Evolutionary conservation across 345 rosid species (phyloP), one percentile per base, ranked within the genome.

Genomic region (Cochlearia excelsa): DNA sequence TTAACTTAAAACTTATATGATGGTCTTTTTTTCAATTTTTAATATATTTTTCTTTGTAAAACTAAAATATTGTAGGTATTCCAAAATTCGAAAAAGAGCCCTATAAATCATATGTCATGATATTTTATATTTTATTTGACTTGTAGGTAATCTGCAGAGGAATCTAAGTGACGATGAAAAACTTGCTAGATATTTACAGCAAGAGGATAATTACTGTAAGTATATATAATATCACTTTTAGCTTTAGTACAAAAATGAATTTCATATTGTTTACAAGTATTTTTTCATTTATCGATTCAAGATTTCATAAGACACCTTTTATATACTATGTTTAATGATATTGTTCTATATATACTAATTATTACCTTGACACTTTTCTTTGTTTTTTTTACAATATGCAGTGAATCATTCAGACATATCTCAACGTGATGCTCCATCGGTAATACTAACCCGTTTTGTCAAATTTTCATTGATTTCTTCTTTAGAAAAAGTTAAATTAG

Each of bases 141-240:
- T 44, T 67, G 10, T 28, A 68, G 72, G 61, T 38, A 39, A 60
- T 60, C 31, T 59, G 10, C 54, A 42, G 3, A 26, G 30, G 1
- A 60, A 54, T 60, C 50, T 68, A 39, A 53, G 56, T n/a, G 67
- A 46, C 51, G 72, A 66, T 57, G 70, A 47, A 48, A 26, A 40
- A 1, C 29, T 47, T 56, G 70, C 70, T 56, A 10, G 50, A 60
- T 51, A 44, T 59, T 30, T 60, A 44, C 50, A 59, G 9, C 26
- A 46, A 30, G 38, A 38, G 39, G 48, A 59, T 23, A 54, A 59
- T 16, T 16, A 16, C 29, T 45, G 72, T 68, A 59, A 59, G n/a
- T 45, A 1, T 51, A 34, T 26, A 0, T 7, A 26, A 9, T 41
- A 3, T 45, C 8, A 57, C 5, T 0, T 11, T 3, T 11, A 7